Conservation (phyloP, 2,329 filamentous ascomycete species). For the Pseudodiploospora longispora region DNA sequence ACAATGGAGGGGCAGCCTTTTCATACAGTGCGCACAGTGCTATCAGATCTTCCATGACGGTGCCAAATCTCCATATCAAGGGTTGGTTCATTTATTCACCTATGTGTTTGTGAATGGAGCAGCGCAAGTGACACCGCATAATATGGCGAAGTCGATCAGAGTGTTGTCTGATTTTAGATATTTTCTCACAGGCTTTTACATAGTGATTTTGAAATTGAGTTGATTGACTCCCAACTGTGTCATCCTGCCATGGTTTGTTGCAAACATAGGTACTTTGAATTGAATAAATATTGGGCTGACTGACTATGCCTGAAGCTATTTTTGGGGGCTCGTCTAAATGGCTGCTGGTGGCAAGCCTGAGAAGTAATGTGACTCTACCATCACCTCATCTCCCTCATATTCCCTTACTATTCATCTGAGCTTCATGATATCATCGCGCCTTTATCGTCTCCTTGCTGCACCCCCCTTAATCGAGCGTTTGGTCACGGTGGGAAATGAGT, state of each 20-base stretch:
- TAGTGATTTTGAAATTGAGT: no score
- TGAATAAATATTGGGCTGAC: neutral
- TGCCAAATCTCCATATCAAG: no score
- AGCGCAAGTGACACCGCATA: no score
- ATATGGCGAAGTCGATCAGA: no score
- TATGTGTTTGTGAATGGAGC: no score
- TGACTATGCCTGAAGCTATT: constrained; percentile 7
- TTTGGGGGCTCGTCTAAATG: constrained; percentile 4
- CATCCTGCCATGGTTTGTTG: no score
- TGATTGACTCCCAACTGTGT: no score
- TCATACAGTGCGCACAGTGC: constrained; percentile 7
- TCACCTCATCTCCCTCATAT: constrained; percentile 1
- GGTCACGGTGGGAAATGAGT: neutral
- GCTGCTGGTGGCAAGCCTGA: constrained; percentile 4
- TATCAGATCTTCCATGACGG: neutral
- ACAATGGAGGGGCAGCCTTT: neutral
- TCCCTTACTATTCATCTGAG: neutral
- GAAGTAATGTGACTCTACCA: constrained; percentile 4
- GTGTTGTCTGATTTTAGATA: no score
- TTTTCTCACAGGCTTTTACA: no score
- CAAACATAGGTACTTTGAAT: neutral
- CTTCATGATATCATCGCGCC: neutral
- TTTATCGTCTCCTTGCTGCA: neutral
- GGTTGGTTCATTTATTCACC: no score
- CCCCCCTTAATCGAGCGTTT: no score